Evolutionary conservation across 148 eudicot genomes (phyloP), one percentile per base, ranked within the genome.

Genomic region (Diospyros lotus): DNA sequence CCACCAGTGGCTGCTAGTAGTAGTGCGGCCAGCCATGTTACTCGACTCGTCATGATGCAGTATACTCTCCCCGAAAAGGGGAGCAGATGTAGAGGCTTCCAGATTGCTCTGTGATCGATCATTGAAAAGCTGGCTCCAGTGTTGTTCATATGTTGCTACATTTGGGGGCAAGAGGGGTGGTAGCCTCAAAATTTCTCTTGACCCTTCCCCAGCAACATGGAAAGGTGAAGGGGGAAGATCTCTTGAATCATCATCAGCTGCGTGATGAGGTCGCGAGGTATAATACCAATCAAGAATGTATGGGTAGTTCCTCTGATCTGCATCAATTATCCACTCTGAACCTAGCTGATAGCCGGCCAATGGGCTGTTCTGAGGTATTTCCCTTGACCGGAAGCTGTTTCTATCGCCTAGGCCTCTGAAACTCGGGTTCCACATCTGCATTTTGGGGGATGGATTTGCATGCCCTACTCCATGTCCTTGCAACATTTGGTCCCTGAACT

Each of bases 241-340:
- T 10, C 64, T 41, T 13, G 75, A 50, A 64, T 69, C 56, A 17
- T 62, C 70, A 11, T 77, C 28, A 28, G 28, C 79, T 15, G 55
- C 68, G 71, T 56, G 81, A 38, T 82, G 86, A 71, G 87, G 80
- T 12, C 76, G 88, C 7, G 89, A 87, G 38, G 82, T 77, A 72
- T 92, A 94, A 78, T 86, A 94, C 88, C 93, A 92, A 55, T 94
- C 94, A 2, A 94, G 88, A 56, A 94, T 88, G 71, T 90, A 92
- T 2, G 93, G 94, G 68, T 85, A 90, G 58, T 86, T 80, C 72
- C 77, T 86, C 3, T 75, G 90, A 48, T 84, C 91, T 46, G 84
- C 73, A 75, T 90, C 84, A 1, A 86, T 85, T 63, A 86, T 77
- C 96, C 97, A 90, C 69, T 76, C 55, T 6, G 94, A 86, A 63